Percentiles rank a stretch among this genome's conserved stretches.
Conservation (phyloP, 2,329 filamentous ascomycete genomes). For the Claviceps arundinis region DNA sequence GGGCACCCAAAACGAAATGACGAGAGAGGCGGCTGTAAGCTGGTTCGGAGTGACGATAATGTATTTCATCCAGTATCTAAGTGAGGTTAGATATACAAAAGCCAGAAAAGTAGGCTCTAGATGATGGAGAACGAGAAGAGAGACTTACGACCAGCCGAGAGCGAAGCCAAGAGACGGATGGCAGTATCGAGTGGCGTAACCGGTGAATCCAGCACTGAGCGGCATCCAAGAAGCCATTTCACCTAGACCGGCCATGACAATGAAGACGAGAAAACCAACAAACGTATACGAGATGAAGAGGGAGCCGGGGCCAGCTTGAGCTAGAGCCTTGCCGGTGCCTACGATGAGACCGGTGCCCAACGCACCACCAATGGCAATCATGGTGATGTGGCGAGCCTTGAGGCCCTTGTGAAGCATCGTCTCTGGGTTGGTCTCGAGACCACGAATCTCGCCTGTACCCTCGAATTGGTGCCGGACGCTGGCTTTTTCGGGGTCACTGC, state of each 20-base stretch:
- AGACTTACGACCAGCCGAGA: conserved; percentile 53
- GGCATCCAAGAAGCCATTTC: conserved; percentile 81
- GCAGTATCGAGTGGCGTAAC: conserved; percentile 66
- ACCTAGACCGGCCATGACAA: conserved; percentile 70
- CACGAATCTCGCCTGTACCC: conserved; percentile 25
- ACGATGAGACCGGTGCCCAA: conserved; percentile 65
- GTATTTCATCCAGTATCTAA: conserved; percentile 58
- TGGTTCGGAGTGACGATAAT: conserved; percentile 80
- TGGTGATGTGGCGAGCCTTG: conserved; percentile 41
- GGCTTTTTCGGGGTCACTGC: conserved; percentile 10
- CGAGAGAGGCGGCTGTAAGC: conserved; percentile 64
- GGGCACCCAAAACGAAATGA: conserved; percentile 65
- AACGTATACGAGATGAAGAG: conserved; percentile 60
- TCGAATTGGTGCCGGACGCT: conserved; percentile 7
- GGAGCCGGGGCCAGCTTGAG: conserved; percentile 45
- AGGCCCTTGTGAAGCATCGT: conserved; percentile 38
- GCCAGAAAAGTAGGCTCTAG: not conserved
- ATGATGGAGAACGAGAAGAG: not conserved
- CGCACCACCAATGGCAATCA: conserved; percentile 60
- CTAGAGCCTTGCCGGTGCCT: conserved; percentile 45
- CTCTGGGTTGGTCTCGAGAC: conserved; percentile 35
- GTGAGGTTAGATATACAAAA: too few relatives aligned
- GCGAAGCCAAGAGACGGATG: conserved; percentile 72
- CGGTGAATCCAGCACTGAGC: conserved; percentile 65
- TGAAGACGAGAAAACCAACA: conserved; percentile 59